phyloP scores from a whole-genome alignment of 441 rosid genomes.

The Dalechampia spathulata region DNA sequence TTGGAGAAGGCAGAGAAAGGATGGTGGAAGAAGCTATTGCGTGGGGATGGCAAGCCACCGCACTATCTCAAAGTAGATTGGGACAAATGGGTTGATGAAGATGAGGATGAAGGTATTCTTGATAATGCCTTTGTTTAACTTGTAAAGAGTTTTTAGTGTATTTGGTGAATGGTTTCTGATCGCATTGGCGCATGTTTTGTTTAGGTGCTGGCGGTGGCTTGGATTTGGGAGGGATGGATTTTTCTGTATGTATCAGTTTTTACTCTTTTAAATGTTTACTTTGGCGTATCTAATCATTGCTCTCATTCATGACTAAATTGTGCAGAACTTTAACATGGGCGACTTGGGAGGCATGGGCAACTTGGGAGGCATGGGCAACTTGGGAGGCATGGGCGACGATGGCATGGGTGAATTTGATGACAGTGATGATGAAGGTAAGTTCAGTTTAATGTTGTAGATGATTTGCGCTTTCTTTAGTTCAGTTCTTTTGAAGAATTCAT shows the following conservation, averaged over 20 bases:
- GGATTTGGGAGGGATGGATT: conserved; percentile 84
- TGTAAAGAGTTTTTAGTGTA: background rate
- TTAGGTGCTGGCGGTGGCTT: conserved; percentile 50
- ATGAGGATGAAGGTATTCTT: conserved; percentile 39
- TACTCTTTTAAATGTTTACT: background rate
- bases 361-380: too few relatives aligned
- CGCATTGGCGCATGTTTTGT: background rate
- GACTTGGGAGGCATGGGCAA: too few relatives aligned
- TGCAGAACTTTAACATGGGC: conserved; percentile 35
- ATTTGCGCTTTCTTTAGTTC: background rate
- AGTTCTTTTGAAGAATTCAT: background rate
- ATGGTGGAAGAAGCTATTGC: conserved; percentile 65
- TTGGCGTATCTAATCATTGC: background rate
- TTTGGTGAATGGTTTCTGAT: background rate
- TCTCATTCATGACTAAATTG: conserved; percentile 1
- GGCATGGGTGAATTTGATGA: conserved; percentile 63
- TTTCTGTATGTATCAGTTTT: conserved; percentile 42
- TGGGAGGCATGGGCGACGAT: too few relatives aligned
- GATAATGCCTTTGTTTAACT: background rate
- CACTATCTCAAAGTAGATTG: conserved; percentile 57
- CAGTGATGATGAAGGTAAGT: conserved; percentile 84
- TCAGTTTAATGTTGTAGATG: background rate
- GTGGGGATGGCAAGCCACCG: conserved; percentile 50
- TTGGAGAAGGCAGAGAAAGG: conserved; percentile 50
- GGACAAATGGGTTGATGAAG: conserved; percentile 73